Evolutionary conservation across 2,329 filamentous ascomycete species (phyloP), one percentile per base, ranked within the genome.

Genomic region (Eutypella sp.): DNA sequence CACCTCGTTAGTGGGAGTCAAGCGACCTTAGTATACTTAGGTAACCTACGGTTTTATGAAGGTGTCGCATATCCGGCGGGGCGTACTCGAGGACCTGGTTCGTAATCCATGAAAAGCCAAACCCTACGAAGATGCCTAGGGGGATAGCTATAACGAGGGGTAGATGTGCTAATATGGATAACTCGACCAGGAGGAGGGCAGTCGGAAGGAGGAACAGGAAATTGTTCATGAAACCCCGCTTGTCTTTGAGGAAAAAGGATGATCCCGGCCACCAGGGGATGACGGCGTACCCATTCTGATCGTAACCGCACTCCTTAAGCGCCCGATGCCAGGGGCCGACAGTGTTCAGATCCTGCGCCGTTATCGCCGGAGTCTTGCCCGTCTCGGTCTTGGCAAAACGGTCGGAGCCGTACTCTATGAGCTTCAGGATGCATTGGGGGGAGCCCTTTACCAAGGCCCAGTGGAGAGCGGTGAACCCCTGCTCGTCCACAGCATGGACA

Each of bases 371-470:
- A 7, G 90, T 93, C 75, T 99, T 97, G 51, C 92, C 92, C 40
- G 89, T 87, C 44, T 82, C 78, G 23, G 91, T 96, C 69, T 90
- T 86, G 31, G 87, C 89, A 62, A 95, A 97, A 39, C 93, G 81
- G 68, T 99, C 93, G 22, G 91, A 84, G 40, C 93, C 95, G 65
- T 96, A 96, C 71, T 99, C 93, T 56, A 99, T 79, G 38, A 99
- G 75, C 68, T 96, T 97, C 63, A 95, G 84, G 52, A 99, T 87
- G 64, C 91, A 96, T 10, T 84, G 84, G 49, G 88, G 81, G 41
- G 86, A 93, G 11, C 95, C 93, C 68, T 95, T 96, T 29, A 99
- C 93, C 40, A 99, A 73, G 1, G 90, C 91, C 93, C 93, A 99
- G 63, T 99, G 93, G 55, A 99, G 72, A 4, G 93, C 90, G 0